Conservation (phyloP, 2,329 filamentous ascomycete species). For the Neopestalotiopsis clavispora region DNA sequence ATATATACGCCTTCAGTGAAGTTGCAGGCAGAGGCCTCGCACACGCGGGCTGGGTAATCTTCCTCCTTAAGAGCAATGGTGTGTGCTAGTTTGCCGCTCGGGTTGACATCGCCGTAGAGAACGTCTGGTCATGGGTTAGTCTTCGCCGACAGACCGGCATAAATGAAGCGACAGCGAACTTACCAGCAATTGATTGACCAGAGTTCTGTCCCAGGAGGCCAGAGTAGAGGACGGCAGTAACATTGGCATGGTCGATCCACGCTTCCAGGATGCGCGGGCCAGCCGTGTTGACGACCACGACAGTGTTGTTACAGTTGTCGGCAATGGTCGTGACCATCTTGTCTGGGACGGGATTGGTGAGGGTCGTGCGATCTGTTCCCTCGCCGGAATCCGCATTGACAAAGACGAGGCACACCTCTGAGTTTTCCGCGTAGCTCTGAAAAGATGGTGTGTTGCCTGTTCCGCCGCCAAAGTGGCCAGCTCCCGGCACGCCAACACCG, state of each 20-base stretch:
- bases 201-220: conserved; percentile 59
- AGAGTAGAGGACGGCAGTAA: conserved; percentile 65
- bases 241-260: conserved; percentile 60
- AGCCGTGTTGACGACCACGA: conserved; percentile 70
- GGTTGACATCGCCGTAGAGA: conserved; percentile 65
- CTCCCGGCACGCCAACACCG: conserved; percentile 27
- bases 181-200: conserved; percentile 40
- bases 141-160: conserved; percentile 60
- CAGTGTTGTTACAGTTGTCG: conserved; percentile 67
- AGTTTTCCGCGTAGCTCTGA: conserved; percentile 20
- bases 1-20: conserved; percentile 56
- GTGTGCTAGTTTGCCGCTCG: conserved; percentile 61
- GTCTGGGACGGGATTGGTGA: conserved; percentile 42
- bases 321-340: conserved; percentile 64
- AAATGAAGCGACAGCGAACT: conserved; percentile 64
- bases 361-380: conserved; percentile 27
- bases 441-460: conserved; percentile 19
- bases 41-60: conserved; percentile 52
- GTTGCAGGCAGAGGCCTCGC: conserved; percentile 18
- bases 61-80: conserved; percentile 56
- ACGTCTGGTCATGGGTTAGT: conserved; percentile 64
- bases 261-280: conserved; percentile 64
- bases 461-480: conserved; percentile 20
- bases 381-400: conserved; percentile 70
- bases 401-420: conserved; percentile 60